A percentile compares a stretch with the other conserved stretches of the same genome.
Conservation (phyloP, 805 yeast species). For the Candida tammaniensis region DNA sequence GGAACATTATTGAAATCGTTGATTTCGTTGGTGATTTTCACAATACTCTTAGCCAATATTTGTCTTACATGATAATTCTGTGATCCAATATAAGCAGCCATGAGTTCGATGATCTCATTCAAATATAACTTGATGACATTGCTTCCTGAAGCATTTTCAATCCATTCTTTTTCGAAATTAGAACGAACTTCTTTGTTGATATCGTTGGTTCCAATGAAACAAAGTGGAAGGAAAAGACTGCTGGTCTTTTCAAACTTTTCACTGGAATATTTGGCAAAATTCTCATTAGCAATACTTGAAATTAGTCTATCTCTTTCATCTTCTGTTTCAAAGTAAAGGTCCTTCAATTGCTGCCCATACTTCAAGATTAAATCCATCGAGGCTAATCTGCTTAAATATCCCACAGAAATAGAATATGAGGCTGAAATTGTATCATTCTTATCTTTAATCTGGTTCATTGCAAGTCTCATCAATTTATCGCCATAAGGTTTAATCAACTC, state of each 20-base stretch:
- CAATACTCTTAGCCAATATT: slow-evolving; percentile 66
- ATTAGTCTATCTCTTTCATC: slow-evolving; percentile 47
- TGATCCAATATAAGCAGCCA: slow-evolving; percentile 49
- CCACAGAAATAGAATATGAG: slow-evolving; percentile 78
- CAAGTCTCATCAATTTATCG: slow-evolving; percentile 57
- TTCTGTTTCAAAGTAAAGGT: slow-evolving; percentile 58
- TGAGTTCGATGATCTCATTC: slow-evolving; percentile 59
- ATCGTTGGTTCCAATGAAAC: slow-evolving; percentile 77
- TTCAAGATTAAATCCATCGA: slow-evolving; percentile 48
- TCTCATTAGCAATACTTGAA: slow-evolving; percentile 61
- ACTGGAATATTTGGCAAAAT: slow-evolving; percentile 65
- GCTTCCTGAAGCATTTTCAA: slow-evolving; percentile 74
- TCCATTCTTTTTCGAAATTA: slow-evolving; percentile 67
- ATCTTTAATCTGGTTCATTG: slow-evolving; percentile 60
- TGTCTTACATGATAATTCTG: slow-evolving; percentile 63
- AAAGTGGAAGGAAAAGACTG: slow-evolving; percentile 68
- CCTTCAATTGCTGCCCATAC: slow-evolving; percentile 50
- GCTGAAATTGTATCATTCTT: slow-evolving; percentile 69
- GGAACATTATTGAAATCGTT: slow-evolving; percentile 25
- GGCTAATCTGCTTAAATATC: slow-evolving; percentile 69
- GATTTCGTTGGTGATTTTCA: slow-evolving; percentile 48
- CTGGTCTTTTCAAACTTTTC: slow-evolving; percentile 64
- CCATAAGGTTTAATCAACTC: slow-evolving; percentile 49
- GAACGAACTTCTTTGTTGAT: slow-evolving; percentile 41
- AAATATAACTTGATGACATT: slow-evolving; percentile 69